Evolutionary conservation across 2,329 filamentous ascomycete genomes (phyloP).

Genomic region (Chalara sp.): DNA sequence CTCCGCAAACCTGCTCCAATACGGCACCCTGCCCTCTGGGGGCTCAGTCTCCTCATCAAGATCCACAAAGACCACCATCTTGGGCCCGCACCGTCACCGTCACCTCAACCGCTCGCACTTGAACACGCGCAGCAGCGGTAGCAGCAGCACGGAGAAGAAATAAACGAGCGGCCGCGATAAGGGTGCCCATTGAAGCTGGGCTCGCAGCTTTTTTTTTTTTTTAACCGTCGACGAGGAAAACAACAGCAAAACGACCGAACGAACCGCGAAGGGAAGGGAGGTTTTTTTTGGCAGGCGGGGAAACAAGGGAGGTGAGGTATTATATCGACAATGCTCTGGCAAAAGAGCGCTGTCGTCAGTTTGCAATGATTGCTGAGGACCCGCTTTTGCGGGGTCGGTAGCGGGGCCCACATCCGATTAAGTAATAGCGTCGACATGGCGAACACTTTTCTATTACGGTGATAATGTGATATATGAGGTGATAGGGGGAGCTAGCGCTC

Average conservation of each 20-base stretch:
- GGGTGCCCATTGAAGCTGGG: slow-evolving; percentile 23
- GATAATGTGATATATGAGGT: no score
- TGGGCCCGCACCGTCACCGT: slow-evolving; percentile 1
- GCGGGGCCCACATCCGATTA: no score
- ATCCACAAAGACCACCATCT: slow-evolving; percentile 28
- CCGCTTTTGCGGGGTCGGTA: no score
- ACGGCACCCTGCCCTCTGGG: slow-evolving; percentile 14
- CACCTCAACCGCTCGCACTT: neutral
- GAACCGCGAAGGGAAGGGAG: neutral
- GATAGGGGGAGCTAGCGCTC: no score
- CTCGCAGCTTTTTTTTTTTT: neutral
- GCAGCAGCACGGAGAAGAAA: slow-evolving; percentile 6
- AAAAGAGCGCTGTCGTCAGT: neutral
- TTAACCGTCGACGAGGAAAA: no score
- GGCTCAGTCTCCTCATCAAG: slow-evolving; percentile 26
- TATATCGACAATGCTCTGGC: neutral
- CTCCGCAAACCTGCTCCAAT: slow-evolving; percentile 4
- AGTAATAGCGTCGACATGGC: no score
- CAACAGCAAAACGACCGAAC: neutral
- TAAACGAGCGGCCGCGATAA: slow-evolving; percentile 14
- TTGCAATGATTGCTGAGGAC: no score
- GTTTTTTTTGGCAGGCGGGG: neutral
- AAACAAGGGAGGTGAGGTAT: neutral
- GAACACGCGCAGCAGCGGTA: neutral
- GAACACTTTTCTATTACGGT: no score